Conservation (phyloP, 306 rosid genomes). For the Pyrus pyrifolia region DNA sequence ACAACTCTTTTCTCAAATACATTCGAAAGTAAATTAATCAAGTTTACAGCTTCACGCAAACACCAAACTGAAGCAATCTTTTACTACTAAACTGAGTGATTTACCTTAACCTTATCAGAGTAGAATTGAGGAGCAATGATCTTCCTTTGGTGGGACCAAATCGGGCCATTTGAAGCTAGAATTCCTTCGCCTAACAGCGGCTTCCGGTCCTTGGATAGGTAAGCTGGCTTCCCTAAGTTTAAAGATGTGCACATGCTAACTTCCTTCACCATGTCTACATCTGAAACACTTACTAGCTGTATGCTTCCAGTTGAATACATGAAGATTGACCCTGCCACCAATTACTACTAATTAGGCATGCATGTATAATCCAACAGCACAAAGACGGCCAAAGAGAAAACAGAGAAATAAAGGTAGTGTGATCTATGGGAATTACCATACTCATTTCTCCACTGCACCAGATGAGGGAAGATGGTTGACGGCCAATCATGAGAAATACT, state of each 20-base stretch:
- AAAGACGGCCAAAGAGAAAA: not conserved
- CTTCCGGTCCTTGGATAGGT: slow-evolving; percentile 16
- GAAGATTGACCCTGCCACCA: slow-evolving; percentile 24
- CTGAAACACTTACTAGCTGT: slow-evolving; percentile 23
- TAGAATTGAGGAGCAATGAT: slow-evolving; percentile 42
- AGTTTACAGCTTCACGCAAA: not conserved
- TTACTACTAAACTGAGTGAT: not conserved
- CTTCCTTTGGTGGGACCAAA: slow-evolving; percentile 48
- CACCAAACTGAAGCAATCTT: not conserved
- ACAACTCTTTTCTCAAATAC: not conserved
- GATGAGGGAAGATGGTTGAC: slow-evolving; percentile 36
- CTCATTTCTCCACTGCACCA: slow-evolving; percentile 40
- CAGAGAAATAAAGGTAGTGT: not conserved
- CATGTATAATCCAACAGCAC: not conserved
- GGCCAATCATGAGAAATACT: slow-evolving; percentile 40
- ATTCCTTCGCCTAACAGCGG: slow-evolving; percentile 40
- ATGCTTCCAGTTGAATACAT: slow-evolving; percentile 22
- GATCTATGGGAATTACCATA: slow-evolving; percentile 33
- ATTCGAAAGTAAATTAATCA: not conserved
- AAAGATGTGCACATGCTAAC: slow-evolving; percentile 28
- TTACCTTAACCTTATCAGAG: slow-evolving; percentile 27
- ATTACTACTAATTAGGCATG: not conserved
- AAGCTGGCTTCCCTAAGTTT: slow-evolving; percentile 35
- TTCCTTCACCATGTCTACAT: slow-evolving; percentile 32
- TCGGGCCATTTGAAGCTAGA: slow-evolving; percentile 32